Percentiles rank a stretch among this genome's conserved stretches.
Evolutionary conservation across 805 yeast genomes (phyloP).

Genomic region (Helenozyma baotianmanensis): DNA sequence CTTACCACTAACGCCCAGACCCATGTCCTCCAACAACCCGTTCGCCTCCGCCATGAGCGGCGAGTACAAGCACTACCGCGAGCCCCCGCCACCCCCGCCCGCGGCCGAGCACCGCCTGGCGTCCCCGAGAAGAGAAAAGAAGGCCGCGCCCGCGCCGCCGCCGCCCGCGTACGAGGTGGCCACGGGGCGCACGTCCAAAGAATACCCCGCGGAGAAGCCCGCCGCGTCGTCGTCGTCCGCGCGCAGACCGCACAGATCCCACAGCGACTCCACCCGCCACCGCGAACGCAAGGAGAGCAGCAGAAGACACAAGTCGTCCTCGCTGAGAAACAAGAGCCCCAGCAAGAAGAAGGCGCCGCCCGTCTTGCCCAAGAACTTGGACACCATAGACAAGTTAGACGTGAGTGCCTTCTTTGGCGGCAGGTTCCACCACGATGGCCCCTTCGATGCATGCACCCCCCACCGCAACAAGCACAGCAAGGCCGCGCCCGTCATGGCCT

Average conservation of each 20-base stretch:
- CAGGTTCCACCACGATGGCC: conserved; percentile 98
- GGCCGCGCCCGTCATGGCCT: conserved; percentile 91
- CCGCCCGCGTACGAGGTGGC: conserved; percentile 73
- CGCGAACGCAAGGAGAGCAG: conserved; percentile 10
- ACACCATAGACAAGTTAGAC: conserved; percentile 91
- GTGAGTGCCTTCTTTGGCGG: conserved; percentile 93
- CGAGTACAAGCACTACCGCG: conserved; percentile 33
- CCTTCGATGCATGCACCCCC: conserved; percentile 97
- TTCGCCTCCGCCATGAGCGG: conserved; percentile 44
- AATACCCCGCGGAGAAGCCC: conserved; percentile 54
- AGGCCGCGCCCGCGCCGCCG: conserved; percentile 36
- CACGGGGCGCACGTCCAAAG: conserved; percentile 39
- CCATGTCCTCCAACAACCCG: conserved; percentile 53
- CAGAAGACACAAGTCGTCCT: conserved; percentile 12
- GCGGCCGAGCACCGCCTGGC: conserved; percentile 16
- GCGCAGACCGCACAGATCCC: conserved; percentile 17
- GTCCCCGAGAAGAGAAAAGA: no score
- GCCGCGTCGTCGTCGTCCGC: conserved; percentile 17
- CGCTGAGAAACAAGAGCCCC: conserved; percentile 21
- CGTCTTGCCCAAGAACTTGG: conserved; percentile 68
- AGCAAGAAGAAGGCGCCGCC: conserved; percentile 42
- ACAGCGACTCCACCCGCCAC: conserved; percentile 14
- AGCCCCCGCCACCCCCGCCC: conserved; percentile 30
- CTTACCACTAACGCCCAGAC: no score
- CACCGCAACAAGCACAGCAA: conserved; percentile 75